Base-by-base conservation (phyloP, 1,139 yeast species). In the Yamadazyma buinensis region DNA sequence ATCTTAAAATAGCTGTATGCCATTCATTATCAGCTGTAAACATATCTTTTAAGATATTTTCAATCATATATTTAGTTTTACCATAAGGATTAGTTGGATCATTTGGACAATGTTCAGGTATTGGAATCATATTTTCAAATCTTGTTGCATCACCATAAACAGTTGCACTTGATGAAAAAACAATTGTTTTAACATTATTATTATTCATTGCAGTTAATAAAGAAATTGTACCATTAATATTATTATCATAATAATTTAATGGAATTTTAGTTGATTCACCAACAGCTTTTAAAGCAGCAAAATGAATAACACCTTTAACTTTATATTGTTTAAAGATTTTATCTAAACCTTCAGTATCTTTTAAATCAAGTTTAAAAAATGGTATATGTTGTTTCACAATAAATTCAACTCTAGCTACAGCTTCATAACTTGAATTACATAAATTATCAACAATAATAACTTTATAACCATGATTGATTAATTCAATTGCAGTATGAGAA, bases 241-340 rank as follows among this genome's bases (percentile, higher is more conserved):
- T 84, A 54, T 81, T 81, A 37, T 77, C 78, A 55, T 81, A 84
- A 59, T 84, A 84, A 29, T 59, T 67, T 39, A 83, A 67, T n/a
- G 95, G 95, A 37, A 79, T 74, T 48, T 73, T 53, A 23, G 84
- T 72, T n/a, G 87, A 79, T 57, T 84, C 94, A 25, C 88, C 92
- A 24, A 84, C 95, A 2, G 94, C 92, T 57, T 84, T 84, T 52
- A 84, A 72, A 17, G 90, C 92, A n/a, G 94, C 95, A 61, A 84
- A 84, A 55, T 84, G 95, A 34, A 85, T 72, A 12, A 84, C 88
- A 1, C 85, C 75, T 24, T 65, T 59, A 42, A 84, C 72, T 6
- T 67, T 61, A 58, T 73, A 73, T 31, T 62, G 53, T 30, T 60
- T 46, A 51, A 84, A 78, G 6, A 83, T 74, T 35, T 56, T 49